phyloP scores from a whole-genome alignment of 148 eudicot species.

The Oxyria digyna region DNA sequence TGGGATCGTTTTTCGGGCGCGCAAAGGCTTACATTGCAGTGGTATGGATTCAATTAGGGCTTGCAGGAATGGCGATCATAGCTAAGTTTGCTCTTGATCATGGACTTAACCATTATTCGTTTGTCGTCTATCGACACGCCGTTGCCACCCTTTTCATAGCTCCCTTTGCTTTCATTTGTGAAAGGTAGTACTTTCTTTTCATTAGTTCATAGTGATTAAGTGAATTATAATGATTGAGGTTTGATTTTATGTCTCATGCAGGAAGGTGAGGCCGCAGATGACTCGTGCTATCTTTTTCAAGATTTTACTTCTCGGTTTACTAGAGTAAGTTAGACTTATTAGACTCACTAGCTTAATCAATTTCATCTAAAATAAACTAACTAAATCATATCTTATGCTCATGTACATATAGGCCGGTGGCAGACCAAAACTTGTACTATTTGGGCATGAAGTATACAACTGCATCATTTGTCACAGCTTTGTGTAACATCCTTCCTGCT shows the following conservation, averaged over 20 bases:
- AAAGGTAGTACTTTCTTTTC: constrained; percentile 12
- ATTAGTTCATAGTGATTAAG: not conserved
- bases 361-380: not conserved
- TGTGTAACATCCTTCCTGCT: constrained; percentile 65
- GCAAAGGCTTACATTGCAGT: constrained; percentile 40
- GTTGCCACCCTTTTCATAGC: constrained; percentile 46
- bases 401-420: constrained; percentile 42
- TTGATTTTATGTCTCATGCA: constrained; percentile 15
- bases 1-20: not conserved
- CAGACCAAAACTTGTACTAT: constrained; percentile 76
- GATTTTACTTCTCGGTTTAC: constrained; percentile 45
- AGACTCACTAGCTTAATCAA: not conserved
- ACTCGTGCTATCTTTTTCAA: constrained; percentile 37
- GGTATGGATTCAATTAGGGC: constrained; percentile 47
- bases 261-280: constrained; percentile 75
- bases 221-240: not conserved
- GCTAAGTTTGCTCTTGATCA: constrained; percentile 47
- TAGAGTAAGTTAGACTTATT: constrained; percentile 47
- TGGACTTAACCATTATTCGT: constrained; percentile 65
- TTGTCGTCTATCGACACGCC: constrained; percentile 50
- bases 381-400: not conserved
- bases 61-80: constrained; percentile 43
- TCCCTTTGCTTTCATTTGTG: constrained; percentile 42
- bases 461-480: constrained; percentile 54
- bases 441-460: constrained; percentile 59